Base-by-base conservation (phyloP, 257 asterid species). In the Rauvolfia tetraphylla region DNA sequence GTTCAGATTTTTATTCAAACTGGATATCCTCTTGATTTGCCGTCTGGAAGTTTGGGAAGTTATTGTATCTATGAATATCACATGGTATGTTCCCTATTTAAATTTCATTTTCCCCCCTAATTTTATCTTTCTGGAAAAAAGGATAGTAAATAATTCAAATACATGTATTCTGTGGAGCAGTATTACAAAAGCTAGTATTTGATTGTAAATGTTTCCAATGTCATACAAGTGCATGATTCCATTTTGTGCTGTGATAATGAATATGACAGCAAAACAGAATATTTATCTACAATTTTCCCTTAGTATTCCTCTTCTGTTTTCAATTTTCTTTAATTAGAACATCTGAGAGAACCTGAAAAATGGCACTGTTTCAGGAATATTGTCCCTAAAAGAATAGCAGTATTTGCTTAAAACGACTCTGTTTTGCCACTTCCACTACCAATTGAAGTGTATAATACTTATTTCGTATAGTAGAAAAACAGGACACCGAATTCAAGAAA, bases 31-130 rank as follows among this genome's bases (percentile, higher is more conserved):
- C 99, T 95, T 83, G 99, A 95, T 85, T 85, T 95, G 82, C 99
- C 99, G 56, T 95, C 99, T 54, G 99, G 99, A 84, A 95, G 98
- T 84, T 82, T 95, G 80, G 99, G 99, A 79, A 95, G 99, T 80
- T 95, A 95, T 89, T 95, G 99, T 90, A 95, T 95, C 73, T 95
- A 95, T 68, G 99, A 90, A 81, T 95, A 95, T 88, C 99, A 95
- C 91, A 95, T 95, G 99, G 99, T 95, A 92, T 58, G 88, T 66
- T 44, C 14, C 39, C 27, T 25, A 44, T n/a, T n/a, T n/a, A 2
- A 27, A 29, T 18, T 18, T 53, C 20, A 13, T 14, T 18, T 18
- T 53, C 10, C 14, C 11, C 11, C 10, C 27, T 53, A 53, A 53
- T 53, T 53, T 53, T 7, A 12, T 5, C 59, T 53, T 22, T 53